phyloP scores from a whole-genome alignment of 306 rosid genomes.

The Cucurbita argyrosperma region DNA sequence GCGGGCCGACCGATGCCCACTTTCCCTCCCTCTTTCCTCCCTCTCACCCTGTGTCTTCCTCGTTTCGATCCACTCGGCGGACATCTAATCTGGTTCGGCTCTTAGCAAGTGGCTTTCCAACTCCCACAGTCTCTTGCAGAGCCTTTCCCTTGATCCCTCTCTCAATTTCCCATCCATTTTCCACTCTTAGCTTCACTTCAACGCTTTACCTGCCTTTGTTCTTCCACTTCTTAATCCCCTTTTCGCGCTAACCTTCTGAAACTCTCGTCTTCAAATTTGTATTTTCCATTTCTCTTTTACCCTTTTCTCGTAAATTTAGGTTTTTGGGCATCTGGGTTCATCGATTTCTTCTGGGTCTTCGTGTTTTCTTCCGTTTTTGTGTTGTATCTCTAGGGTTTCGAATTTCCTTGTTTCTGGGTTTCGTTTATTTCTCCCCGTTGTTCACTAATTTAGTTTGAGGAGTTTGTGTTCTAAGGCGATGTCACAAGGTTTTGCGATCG shows the following conservation, averaged over 20 bases:
- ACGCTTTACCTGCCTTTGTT: conserved; percentile 14
- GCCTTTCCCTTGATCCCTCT: neutral
- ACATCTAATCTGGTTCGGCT: neutral
- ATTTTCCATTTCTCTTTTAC: neutral
- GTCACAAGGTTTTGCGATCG: conserved; percentile 78
- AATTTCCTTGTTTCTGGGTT: conserved; percentile 12
- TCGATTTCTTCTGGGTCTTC: conserved; percentile 3
- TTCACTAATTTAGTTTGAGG: neutral
- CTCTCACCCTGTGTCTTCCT: neutral
- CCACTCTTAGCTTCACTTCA: conserved; percentile 16
- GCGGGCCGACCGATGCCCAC: neutral
- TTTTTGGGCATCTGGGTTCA: neutral
- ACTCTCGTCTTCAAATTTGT: neutral
- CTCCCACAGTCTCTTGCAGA: neutral
- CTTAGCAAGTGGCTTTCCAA: neutral
- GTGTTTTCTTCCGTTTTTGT: neutral
- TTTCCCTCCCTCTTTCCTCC: neutral
- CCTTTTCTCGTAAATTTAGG: neutral
- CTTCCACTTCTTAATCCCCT: neutral
- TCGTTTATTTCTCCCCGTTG: neutral
- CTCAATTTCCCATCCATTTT: conserved; percentile 11
- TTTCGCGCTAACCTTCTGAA: neutral
- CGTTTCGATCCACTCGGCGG: neutral
- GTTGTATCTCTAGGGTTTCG: neutral
- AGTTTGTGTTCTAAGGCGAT: conserved; percentile 20